Percentiles rank a stretch among this genome's conserved stretches.
phyloP scores from a whole-genome alignment of 2,329 filamentous ascomycete species.

The Bipolaris bicolor region DNA sequence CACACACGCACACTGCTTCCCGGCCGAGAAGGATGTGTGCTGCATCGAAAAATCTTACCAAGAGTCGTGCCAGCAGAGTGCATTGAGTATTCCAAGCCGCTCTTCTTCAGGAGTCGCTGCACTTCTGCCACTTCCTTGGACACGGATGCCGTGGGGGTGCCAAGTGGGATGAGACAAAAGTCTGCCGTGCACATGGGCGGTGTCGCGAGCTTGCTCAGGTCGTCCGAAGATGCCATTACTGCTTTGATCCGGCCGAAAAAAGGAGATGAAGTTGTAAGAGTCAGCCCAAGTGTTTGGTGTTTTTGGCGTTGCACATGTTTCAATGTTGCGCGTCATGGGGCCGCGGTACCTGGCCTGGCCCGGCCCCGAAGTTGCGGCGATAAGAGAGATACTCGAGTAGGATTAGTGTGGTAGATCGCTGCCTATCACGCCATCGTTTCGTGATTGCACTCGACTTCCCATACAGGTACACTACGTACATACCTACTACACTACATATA shows the following conservation, averaged over 20 bases:
- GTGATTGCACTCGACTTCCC: too few relatives aligned
- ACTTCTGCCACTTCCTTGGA: slow-evolving; percentile 80
- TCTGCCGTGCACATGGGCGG: slow-evolving; percentile 82
- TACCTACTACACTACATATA: too few relatives aligned
- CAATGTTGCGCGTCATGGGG: background rate
- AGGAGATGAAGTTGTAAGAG: too few relatives aligned
- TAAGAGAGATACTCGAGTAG: background rate
- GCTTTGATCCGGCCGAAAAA: background rate
- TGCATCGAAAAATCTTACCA: slow-evolving; percentile 61
- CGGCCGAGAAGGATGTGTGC: slow-evolving; percentile 10
- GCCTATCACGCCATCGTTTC: background rate
- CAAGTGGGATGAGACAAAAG: slow-evolving; percentile 88
- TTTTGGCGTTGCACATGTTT: background rate
- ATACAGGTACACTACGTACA: too few relatives aligned
- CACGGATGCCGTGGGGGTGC: slow-evolving; percentile 58
- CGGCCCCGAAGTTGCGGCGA: background rate
- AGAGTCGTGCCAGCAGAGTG: slow-evolving; percentile 93
- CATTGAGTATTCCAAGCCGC: slow-evolving; percentile 83
- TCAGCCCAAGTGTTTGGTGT: background rate
- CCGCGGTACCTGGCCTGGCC: background rate
- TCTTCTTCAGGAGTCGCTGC: slow-evolving; percentile 80
- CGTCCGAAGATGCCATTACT: slow-evolving; percentile 28
- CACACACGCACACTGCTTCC: slow-evolving; percentile 1
- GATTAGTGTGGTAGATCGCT: background rate
- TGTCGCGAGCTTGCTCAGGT: slow-evolving; percentile 53